Evolutionary conservation across 1,284 basidiomycete species (phyloP).

Genomic region (Heterobasidion parviporum): DNA sequence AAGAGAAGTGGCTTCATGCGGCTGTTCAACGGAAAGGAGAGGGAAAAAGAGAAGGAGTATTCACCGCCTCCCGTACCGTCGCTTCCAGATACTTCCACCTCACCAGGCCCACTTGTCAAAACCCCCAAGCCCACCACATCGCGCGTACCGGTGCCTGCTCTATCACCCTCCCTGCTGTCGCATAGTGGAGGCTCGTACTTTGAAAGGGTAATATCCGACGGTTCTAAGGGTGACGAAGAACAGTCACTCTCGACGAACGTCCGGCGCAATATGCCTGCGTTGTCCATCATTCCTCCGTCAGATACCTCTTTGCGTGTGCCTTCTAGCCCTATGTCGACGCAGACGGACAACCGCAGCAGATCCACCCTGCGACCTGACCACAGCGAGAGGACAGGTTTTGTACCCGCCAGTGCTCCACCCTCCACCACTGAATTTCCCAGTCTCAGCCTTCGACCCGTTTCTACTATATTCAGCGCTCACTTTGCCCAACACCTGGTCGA

Average conservation of each 20-base stretch:
- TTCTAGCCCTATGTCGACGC: constrained; percentile 1
- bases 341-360: constrained; percentile 1
- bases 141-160: constrained; percentile 12
- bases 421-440: constrained; percentile 51
- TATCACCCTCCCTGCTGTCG: constrained; percentile 3
- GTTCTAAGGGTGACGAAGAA: not conserved
- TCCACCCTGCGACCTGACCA: constrained; percentile 1
- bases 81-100: not conserved
- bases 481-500: constrained; percentile 55
- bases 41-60: constrained; percentile 31
- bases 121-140: constrained; percentile 19
- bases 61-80: constrained; percentile 16
- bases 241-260: not conserved
- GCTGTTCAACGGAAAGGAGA: constrained; percentile 54
- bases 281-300: constrained; percentile 8
- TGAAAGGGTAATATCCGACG: not conserved
- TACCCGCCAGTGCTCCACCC: constrained; percentile 56
- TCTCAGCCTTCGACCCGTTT: constrained; percentile 67
- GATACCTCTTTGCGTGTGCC: constrained; percentile 6
- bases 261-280: constrained; percentile 1
- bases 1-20: constrained; percentile 80
- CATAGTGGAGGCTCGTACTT: not conserved
- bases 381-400: constrained; percentile 29
- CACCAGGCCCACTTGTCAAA: constrained; percentile 5
- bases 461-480: constrained; percentile 64